Percentiles rank a stretch among this genome's conserved stretches.
These are phyloP conservation scores for Juglanconis juglandina DNA, from an alignment of 2,329 filamentous ascomycete species.

Conservation along the genomic window DNA sequence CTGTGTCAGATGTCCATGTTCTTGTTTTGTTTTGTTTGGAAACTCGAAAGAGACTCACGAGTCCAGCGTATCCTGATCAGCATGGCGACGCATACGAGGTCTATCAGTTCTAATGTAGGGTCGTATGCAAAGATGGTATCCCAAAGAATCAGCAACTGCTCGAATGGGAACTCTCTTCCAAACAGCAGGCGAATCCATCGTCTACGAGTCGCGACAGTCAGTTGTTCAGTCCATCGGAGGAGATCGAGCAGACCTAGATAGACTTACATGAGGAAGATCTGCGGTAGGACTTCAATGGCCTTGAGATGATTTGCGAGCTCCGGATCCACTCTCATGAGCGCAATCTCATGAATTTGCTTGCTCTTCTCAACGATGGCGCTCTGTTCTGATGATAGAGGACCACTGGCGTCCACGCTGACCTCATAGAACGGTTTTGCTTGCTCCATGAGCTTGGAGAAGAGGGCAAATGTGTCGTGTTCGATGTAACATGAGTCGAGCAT, in stretches of 20 bases:
- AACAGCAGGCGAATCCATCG: constrained; percentile 94
- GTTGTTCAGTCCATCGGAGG: background rate
- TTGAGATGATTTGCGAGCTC: constrained; percentile 77
- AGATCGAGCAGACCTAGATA: constrained; percentile 23
- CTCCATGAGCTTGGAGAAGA: constrained; percentile 87
- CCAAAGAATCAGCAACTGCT: constrained; percentile 81
- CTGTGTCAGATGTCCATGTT: constrained; percentile 15
- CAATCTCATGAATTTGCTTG: constrained; percentile 79
- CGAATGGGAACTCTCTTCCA: constrained; percentile 87
- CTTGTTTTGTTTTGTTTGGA: background rate
- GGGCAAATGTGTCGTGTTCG: constrained; percentile 84
- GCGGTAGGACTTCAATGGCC: constrained; percentile 84
- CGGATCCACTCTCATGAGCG: constrained; percentile 75
- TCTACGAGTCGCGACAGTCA: constrained; percentile 39
- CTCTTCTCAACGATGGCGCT: constrained; percentile 79
- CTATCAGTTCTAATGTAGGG: constrained; percentile 72
- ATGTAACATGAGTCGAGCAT: constrained; percentile 70
- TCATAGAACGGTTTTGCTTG: constrained; percentile 85
- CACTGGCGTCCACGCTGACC: constrained; percentile 40
- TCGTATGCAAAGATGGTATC: constrained; percentile 88
- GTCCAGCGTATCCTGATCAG: constrained; percentile 88
- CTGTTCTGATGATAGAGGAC: constrained; percentile 36
- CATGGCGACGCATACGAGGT: constrained; percentile 93
- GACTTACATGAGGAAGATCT: constrained; percentile 87
- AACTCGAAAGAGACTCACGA: constrained; percentile 47